A percentile compares a stretch with the other conserved stretches of the same genome.
phyloP scores from a whole-genome alignment of 371 early-diverging fungal genomes.

The Mucor ambiguus region DNA sequence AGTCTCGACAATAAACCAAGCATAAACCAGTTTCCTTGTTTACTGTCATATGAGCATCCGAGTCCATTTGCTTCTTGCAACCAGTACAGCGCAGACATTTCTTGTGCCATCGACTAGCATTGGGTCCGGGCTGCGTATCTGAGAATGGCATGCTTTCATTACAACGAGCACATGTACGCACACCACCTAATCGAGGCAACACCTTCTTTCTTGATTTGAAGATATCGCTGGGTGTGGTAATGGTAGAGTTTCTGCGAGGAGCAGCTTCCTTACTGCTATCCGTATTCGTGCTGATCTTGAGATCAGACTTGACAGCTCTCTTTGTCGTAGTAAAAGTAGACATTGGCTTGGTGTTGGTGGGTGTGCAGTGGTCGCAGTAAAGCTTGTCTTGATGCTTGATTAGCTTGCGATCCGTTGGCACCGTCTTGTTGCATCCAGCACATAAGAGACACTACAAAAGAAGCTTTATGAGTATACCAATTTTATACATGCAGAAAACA shows the following conservation, averaged over 20 bases:
- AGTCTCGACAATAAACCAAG: constrained; percentile 51
- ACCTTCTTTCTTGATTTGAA: constrained; percentile 28
- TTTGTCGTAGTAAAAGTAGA: background rate
- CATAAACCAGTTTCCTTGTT: constrained; percentile 35
- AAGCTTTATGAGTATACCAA: background rate
- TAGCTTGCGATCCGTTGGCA: constrained; percentile 59
- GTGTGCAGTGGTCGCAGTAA: constrained; percentile 61
- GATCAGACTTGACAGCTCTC: background rate
- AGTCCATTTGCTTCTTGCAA: constrained; percentile 58
- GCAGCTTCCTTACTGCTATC: background rate
- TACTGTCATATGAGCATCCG: constrained; percentile 45
- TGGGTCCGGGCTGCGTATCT: constrained; percentile 55
- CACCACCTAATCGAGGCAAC: constrained; percentile 53
- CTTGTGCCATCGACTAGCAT: constrained; percentile 57
- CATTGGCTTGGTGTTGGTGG: background rate
- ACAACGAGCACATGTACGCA: constrained; percentile 52
- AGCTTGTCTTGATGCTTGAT: constrained; percentile 56
- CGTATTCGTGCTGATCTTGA: background rate
- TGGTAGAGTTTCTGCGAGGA: constrained; percentile 1
- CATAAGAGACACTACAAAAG: constrained; percentile 54
- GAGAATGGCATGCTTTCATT: constrained; percentile 48
- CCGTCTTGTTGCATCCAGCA: constrained; percentile 38
- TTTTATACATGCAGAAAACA: background rate
- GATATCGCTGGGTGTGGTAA: constrained; percentile 23
- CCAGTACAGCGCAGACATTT: constrained; percentile 52